A percentile compares a stretch with the other conserved stretches of the same genome.
These are phyloP conservation scores for Phaseolus coccineus DNA, from an alignment of 331 rosid species.

Conservation along the genomic window DNA sequence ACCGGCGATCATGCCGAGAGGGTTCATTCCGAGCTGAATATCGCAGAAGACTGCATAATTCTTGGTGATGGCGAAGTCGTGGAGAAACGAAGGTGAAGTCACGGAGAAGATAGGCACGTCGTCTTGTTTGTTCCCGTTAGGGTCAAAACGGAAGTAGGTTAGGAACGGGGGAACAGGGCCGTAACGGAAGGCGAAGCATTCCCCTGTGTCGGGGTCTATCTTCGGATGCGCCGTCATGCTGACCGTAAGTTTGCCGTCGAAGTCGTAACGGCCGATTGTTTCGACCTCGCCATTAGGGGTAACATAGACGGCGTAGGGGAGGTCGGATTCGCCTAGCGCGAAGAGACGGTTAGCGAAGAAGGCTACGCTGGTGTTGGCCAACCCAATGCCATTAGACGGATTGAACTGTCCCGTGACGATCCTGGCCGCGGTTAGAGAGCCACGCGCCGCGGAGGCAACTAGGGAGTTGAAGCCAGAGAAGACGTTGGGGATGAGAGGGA, in stretches of 20 bases:
- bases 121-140: conserved; percentile 52
- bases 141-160: conserved; percentile 71
- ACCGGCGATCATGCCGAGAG: conserved; percentile 68
- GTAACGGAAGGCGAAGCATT: conserved; percentile 79
- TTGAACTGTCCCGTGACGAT: conserved; percentile 66
- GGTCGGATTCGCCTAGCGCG: conserved; percentile 86
- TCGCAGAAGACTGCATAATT: conserved; percentile 75
- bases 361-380: conserved; percentile 83
- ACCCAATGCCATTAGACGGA: conserved; percentile 77
- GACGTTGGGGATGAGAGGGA: conserved; percentile 65
- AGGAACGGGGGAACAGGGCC: conserved; percentile 82
- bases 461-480: conserved; percentile 78
- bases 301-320: conserved; percentile 65
- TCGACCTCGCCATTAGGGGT: conserved; percentile 61
- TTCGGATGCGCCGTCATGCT: conserved; percentile 96
- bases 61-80: conserved; percentile 84
- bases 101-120: conserved; percentile 83
- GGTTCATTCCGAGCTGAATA: conserved; percentile 81
- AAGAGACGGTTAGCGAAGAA: conserved; percentile 63
- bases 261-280: conserved; percentile 70
- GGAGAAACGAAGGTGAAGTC: conserved; percentile 68
- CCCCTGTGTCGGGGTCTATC: conserved; percentile 66
- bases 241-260: conserved; percentile 65
- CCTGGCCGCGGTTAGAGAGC: conserved; percentile 67
- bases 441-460: conserved; percentile 74